Evolutionary conservation across 1,139 yeast species (phyloP), one percentile per base, ranked within the genome.

Genomic region (Yamadazyma epiphylla): DNA sequence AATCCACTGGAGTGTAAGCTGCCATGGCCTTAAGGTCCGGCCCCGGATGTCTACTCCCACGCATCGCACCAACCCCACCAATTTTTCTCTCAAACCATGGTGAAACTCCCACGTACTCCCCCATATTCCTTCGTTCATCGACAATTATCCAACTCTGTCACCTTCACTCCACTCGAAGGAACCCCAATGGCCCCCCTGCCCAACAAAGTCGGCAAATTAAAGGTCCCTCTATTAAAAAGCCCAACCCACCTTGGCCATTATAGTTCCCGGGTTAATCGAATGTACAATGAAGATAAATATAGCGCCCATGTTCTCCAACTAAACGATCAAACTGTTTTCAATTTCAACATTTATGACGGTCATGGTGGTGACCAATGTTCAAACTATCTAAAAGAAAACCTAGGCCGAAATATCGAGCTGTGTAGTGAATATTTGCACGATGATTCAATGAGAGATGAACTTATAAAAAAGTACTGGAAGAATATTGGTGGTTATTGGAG

Each of bases 401-500:
- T 87, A 26, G 74, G 80, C 20, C 47, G 56, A 29, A 70, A 65
- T 32, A 73, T 88, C 19, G 95, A 83, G 46, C 48, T 46, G 5
- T 60, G 64, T 12, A 34, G 41, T 24, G 38, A 29, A 10, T 37
- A 51, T 29, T 42, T 46, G 3, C 33, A 39, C 3, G 60, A 35
- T 42, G 68, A 43, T 49, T 60, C 41, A 40, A 53, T 13, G 25
- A 41, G 60, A 22, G 55, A 56, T 12, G 59, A 71, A 17, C 58
- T 85, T 30, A 46, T 58, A 11, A 63, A 72, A 31, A 62, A 66
- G 30, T 79, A 77, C 51, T 68, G 68, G 47, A 61, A 68, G 31
- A 70, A 72, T 32, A 70, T 85, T 15, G 95, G 96, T 4, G 89
- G 94, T 3, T 91, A 91, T 57, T 91, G 97, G 97, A 70, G 77